Percentiles rank a stretch among this genome's conserved stretches.
Evolutionary conservation across 257 asterid genomes (phyloP).

Genomic region (Nicotiana tabacum): DNA sequence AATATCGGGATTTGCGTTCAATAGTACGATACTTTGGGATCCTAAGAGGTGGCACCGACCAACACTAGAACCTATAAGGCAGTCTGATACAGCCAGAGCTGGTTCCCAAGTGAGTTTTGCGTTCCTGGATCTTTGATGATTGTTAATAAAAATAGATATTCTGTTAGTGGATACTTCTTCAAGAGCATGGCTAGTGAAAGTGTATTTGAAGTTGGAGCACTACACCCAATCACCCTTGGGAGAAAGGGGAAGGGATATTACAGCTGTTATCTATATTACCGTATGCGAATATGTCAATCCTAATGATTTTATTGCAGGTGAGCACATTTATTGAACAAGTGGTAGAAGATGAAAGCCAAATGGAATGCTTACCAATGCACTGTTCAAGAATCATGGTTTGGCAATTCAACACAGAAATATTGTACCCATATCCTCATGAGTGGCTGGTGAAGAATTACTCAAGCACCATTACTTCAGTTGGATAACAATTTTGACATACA

Average conservation of each 20-base stretch:
- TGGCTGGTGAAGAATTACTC: slow-evolving; percentile 19
- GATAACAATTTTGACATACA: slow-evolving; percentile 16
- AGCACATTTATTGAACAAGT: slow-evolving; percentile 64
- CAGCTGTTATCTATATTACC: neutral
- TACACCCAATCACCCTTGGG: neutral
- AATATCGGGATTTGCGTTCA: slow-evolving; percentile 69
- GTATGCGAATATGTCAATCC: neutral
- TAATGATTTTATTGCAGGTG: slow-evolving; percentile 38
- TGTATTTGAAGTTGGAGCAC: neutral
- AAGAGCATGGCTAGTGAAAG: neutral
- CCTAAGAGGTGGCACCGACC: slow-evolving; percentile 63
- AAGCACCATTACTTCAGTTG: slow-evolving; percentile 23
- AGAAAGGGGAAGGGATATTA: neutral
- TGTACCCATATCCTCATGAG: slow-evolving; percentile 22
- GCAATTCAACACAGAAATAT: slow-evolving; percentile 32
- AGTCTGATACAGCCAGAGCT: slow-evolving; percentile 34
- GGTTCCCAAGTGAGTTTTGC: slow-evolving; percentile 49
- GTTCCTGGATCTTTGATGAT: neutral
- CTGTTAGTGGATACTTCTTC: neutral
- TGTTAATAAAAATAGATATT: neutral
- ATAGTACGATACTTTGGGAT: slow-evolving; percentile 78
- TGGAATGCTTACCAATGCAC: slow-evolving; percentile 59
- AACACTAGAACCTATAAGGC: slow-evolving; percentile 55
- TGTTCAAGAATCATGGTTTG: slow-evolving; percentile 55
- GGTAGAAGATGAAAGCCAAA: slow-evolving; percentile 82